These are phyloP conservation scores for Xylaria curta DNA, from an alignment of 495 filamentous ascomycete genomes.

Conservation along the genomic window DNA sequence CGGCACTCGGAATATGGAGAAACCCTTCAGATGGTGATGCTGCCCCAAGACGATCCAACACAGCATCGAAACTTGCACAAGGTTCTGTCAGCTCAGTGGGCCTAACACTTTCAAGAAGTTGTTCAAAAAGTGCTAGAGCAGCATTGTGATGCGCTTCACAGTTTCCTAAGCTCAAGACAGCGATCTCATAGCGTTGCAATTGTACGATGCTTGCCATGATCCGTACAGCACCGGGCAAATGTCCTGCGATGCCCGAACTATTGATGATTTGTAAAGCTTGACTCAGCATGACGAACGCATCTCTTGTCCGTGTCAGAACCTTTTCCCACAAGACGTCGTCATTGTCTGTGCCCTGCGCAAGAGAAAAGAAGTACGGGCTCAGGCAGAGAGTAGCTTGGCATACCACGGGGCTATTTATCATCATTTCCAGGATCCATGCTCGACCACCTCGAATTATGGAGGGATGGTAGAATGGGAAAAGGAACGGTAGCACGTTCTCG, in stretches of 20 bases:
- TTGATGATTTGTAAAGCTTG: conserved; percentile 40
- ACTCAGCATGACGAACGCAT: conserved; percentile 42
- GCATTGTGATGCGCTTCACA: conserved; percentile 58
- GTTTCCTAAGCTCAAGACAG: conserved; percentile 50
- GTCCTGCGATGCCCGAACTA: conserved; percentile 36
- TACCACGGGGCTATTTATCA: conserved; percentile 55
- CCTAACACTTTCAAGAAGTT: conserved; percentile 46
- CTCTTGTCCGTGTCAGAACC: conserved; percentile 37
- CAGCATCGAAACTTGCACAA: conserved; percentile 31
- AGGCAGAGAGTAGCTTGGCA: conserved; percentile 54
- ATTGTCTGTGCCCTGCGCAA: conserved; percentile 31
- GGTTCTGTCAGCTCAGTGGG: conserved; percentile 12
- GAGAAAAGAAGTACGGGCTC: conserved; percentile 56
- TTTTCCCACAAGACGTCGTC: conserved; percentile 38
- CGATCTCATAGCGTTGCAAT: conserved; percentile 57
- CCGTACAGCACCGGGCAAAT: conserved; percentile 35
- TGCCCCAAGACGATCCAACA: conserved; percentile 44
- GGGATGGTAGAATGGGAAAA: conserved; percentile 63
- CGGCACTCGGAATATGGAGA: conserved; percentile 45
- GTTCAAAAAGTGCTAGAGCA: conserved; percentile 54
- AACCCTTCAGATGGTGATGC: conserved; percentile 27
- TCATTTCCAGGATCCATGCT: conserved; percentile 60
- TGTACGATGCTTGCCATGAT: conserved; percentile 62
- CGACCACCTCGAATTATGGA: conserved; percentile 53
- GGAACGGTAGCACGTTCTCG: conserved; percentile 58